Conservation (phyloP, 768 basidiomycete species). For the Gymnopilus dilepis region DNA sequence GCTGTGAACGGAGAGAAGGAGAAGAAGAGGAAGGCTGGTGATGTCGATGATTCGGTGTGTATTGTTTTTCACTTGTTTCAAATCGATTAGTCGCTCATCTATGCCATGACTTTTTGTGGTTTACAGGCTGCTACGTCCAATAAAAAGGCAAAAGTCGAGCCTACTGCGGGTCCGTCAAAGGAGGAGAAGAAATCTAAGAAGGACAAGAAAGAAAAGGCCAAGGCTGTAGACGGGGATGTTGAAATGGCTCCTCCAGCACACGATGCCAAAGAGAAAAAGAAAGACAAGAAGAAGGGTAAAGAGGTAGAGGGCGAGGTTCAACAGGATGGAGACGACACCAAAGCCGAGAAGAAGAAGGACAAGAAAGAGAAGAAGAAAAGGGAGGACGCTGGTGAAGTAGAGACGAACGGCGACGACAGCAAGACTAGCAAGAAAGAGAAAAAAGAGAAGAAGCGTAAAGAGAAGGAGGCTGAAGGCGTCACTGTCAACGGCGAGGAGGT, state of each 20-base stretch:
- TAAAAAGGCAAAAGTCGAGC: slow-evolving; percentile 38
- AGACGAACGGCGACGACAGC: slow-evolving; percentile 15
- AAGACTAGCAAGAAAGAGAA: slow-evolving; percentile 27
- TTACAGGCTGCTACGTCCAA: slow-evolving; percentile 18
- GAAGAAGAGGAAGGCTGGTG: slow-evolving; percentile 41
- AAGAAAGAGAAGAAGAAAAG: slow-evolving; percentile 28
- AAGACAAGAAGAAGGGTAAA: slow-evolving; percentile 20
- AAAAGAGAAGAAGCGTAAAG: slow-evolving; percentile 24
- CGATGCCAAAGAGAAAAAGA: slow-evolving; percentile 1
- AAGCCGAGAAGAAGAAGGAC: slow-evolving; percentile 17
- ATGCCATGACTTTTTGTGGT: not conserved
- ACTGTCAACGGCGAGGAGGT: slow-evolving; percentile 17
- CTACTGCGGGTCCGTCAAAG: slow-evolving; percentile 10
- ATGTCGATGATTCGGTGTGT: slow-evolving; percentile 34
- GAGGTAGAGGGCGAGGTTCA: slow-evolving; percentile 6
- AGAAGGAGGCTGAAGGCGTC: slow-evolving; percentile 19
- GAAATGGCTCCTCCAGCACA: slow-evolving; percentile 7
- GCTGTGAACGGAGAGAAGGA: slow-evolving; percentile 31
- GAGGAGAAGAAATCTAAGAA: slow-evolving; percentile 24
- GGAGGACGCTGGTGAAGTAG: slow-evolving; percentile 9
- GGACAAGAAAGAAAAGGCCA: slow-evolving; percentile 35
- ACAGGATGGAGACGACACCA: slow-evolving; percentile 8
- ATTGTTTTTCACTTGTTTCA: not conserved
- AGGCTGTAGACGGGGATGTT: slow-evolving; percentile 21
- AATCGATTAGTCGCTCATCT: not conserved